Base-by-base conservation (phyloP, 306 rosid genomes). In the Astragalus membranaceus region DNA sequence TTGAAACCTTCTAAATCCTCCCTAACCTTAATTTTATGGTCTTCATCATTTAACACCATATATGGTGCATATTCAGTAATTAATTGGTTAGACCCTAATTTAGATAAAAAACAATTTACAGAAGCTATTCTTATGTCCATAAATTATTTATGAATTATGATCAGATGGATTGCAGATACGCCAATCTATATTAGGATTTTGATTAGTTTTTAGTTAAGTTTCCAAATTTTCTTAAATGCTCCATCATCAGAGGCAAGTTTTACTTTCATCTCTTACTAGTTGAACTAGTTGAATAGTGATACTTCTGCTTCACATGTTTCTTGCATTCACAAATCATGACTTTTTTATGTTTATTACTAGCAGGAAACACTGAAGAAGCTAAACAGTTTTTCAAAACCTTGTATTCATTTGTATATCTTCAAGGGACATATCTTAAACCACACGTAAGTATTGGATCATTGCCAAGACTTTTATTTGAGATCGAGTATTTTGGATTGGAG, bases 391-490 rank as follows among this genome's bases (percentile, higher is more conserved):
- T 88, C 53, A 83, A 74, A 79, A 86, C 92, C 13, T 72, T 94
- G 66, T 94, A 94, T 81, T 81, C 81, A 66, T 87, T 91, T 70
- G 92, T 86, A 32, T 91, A 91, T 86, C 88, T 88, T 69, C 97
- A 91, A 81, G 96, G 95, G 73, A 95, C 96, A 39, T 94, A 86
- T 81, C 75, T 91, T 84, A 94, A 94, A 76, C 96, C 99, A 44
- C 92, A 91, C 73, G 99, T 94, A 83, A 88, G 95, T 88, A 50
- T 67, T 43, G 33, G 32, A 57, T 44, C 57, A 67, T 67, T 76
- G 51, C 54, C 42, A 26, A 62, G 52, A 37, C 39, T 57, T 70
- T 72, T 70, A 33, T 35, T 50, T 65, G 51, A 72, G 73, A 67
- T 69, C 64, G 14, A 11, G 52, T 66, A 51, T 33, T 62, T 67